Evolutionary conservation across 768 basidiomycete species (phyloP).

Genomic region (Steccherinum ochraceum): DNA sequence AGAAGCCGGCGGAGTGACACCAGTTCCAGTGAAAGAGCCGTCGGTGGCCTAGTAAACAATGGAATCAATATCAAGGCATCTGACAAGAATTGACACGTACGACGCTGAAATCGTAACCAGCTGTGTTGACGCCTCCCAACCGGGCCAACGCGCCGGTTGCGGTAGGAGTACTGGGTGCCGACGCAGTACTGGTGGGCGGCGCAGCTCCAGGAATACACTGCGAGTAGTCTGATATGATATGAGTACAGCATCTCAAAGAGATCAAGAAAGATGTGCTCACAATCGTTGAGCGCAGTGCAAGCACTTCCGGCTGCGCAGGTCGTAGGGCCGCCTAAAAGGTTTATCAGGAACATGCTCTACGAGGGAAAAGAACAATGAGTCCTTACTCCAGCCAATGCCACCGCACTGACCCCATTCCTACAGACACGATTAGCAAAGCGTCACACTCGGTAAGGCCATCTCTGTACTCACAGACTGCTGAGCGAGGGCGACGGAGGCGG

Average conservation of each 20-base stretch:
- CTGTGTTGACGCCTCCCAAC: constrained; percentile 43
- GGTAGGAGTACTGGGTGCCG: constrained; percentile 9
- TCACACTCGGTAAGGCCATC: background rate
- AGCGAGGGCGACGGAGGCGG: constrained; percentile 16
- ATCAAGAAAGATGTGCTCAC: constrained; percentile 5
- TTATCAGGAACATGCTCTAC: background rate
- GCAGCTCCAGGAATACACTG: constrained; percentile 24
- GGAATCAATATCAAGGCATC: background rate
- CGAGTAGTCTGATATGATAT: constrained; percentile 23
- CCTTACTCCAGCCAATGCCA: constrained; percentile 22
- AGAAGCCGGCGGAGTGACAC: constrained; percentile 30
- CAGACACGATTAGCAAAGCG: background rate
- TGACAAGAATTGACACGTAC: constrained; percentile 18
- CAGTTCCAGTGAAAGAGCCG: constrained; percentile 36
- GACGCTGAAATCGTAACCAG: constrained; percentile 41
- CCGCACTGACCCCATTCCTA: constrained; percentile 24
- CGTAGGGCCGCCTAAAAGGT: constrained; percentile 18
- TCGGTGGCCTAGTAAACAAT: constrained; percentile 29
- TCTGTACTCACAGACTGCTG: constrained; percentile 16
- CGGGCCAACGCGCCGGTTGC: constrained; percentile 26
- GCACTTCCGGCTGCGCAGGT: constrained; percentile 22
- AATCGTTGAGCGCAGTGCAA: constrained; percentile 21
- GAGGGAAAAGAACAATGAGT: background rate
- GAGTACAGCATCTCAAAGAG: no score
- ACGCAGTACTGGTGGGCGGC: constrained; percentile 5